Conservation (phyloP, 2,329 filamentous ascomycete species). For the Niveomyces coronatus region DNA sequence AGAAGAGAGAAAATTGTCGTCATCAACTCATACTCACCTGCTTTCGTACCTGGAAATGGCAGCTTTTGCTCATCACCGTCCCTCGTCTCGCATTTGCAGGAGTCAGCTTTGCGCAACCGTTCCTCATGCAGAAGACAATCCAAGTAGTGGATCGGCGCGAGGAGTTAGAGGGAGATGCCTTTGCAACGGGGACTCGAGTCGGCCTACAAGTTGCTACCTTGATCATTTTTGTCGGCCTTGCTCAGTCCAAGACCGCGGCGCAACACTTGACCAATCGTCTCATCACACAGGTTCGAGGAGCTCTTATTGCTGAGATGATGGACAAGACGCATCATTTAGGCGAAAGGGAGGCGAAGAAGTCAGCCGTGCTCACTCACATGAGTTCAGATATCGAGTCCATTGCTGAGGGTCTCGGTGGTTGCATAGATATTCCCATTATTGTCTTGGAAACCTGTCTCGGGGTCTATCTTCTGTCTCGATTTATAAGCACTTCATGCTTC, state of each 20-base stretch:
- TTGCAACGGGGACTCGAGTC: neutral
- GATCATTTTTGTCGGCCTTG: neutral
- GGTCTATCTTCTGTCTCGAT: neutral
- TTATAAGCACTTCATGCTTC: conserved; percentile 1
- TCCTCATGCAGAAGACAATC: neutral
- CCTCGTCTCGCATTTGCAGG: neutral
- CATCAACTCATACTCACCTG: neutral
- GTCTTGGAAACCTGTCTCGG: neutral
- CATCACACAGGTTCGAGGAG: conserved; percentile 22
- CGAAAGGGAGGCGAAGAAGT: conserved; percentile 19
- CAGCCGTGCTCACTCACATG: conserved; percentile 5
- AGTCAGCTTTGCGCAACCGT: neutral
- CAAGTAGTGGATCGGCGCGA: neutral
- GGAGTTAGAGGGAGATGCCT: neutral
- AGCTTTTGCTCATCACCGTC: neutral
- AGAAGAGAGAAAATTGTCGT: neutral
- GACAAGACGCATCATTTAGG: conserved; percentile 28
- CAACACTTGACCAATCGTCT: conserved; percentile 12
- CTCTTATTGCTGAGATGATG: conserved; percentile 34
- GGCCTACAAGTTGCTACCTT: neutral
- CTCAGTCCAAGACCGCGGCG: neutral
- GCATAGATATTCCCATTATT: neutral
- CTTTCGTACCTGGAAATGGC: conserved; percentile 1
- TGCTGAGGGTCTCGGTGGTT: neutral
- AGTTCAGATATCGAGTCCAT: conserved; percentile 5